phyloP scores from a whole-genome alignment of 2,329 filamentous ascomycete species.

The Aspergillus terreus region DNA sequence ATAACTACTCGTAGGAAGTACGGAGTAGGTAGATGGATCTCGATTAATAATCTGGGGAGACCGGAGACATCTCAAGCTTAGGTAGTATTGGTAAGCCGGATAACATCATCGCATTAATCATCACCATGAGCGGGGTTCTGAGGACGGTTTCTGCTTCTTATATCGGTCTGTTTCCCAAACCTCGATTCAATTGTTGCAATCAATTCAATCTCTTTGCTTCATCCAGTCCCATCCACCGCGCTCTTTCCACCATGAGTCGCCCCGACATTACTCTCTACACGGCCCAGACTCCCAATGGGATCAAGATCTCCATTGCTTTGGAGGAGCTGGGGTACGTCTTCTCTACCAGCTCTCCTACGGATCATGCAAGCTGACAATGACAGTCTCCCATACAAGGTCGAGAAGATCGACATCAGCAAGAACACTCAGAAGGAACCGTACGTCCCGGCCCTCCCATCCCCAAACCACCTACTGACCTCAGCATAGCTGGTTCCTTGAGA shows the following conservation, averaged over 20 bases:
- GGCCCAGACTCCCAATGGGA: conserved; percentile 77
- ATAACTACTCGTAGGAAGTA: too few species aligned
- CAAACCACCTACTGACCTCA: neutral
- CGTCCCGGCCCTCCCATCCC: conserved; percentile 1
- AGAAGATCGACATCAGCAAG: conserved; percentile 66
- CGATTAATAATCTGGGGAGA: too few species aligned
- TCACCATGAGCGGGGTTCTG: conserved; percentile 4
- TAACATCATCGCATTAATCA: neutral
- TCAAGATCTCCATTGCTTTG: conserved; percentile 82
- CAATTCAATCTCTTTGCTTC: neutral
- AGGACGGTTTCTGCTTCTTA: neutral
- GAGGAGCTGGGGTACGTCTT: conserved; percentile 66
- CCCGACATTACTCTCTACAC: conserved; percentile 79
- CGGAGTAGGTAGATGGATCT: too few species aligned
- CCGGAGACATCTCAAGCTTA: too few species aligned
- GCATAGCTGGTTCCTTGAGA: conserved; percentile 72
- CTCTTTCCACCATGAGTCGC: conserved; percentile 14
- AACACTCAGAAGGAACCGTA: conserved; percentile 72
- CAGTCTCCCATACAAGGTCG: conserved; percentile 69
- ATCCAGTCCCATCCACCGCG: neutral
- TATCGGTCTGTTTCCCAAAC: neutral
- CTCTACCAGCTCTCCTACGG: neutral
- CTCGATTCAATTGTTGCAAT: neutral
- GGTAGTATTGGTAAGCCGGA: too few species aligned
- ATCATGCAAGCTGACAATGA: conserved; percentile 9